phyloP scores from a whole-genome alignment of 192 early-diverging fungal genomes.

The Rhizoclosmatium globosum region DNA sequence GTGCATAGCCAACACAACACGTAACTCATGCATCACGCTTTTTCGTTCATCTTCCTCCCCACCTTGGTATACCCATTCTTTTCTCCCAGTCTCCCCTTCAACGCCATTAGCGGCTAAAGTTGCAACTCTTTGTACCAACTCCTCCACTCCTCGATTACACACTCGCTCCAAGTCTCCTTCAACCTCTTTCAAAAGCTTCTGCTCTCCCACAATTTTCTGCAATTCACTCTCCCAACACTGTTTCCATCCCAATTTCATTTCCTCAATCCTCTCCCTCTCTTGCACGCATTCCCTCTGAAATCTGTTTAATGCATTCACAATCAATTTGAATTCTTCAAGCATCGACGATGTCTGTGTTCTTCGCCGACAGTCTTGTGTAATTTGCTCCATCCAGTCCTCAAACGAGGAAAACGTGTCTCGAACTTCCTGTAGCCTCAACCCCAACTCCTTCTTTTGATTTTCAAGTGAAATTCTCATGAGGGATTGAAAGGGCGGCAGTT shows the following conservation, averaged over 20 bases:
- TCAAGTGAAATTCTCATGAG: background rate
- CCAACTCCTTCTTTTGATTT: background rate
- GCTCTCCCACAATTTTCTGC: conserved; percentile 82
- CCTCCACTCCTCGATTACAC: conserved; percentile 64
- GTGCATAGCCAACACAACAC: conserved; percentile 14
- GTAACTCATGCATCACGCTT: conserved; percentile 2
- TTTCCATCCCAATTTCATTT: conserved; percentile 77
- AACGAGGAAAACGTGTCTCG: background rate
- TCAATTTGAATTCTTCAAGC: background rate
- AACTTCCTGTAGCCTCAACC: background rate
- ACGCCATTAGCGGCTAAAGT: background rate
- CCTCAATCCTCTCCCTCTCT: conserved; percentile 60
- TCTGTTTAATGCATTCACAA: background rate
- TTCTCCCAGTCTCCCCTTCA: no score
- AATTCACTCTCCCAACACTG: conserved; percentile 86
- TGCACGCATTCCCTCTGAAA: conserved; percentile 5
- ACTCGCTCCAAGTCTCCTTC: conserved; percentile 75
- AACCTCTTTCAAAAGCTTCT: conserved; percentile 81
- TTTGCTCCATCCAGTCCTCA: background rate
- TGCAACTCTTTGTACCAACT: background rate
- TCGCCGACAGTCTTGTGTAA: background rate
- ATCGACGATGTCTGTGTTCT: background rate
- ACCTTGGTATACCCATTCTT: background rate
- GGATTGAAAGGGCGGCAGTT: no score
- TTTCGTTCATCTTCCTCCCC: background rate